Evolutionary conservation across 768 basidiomycete genomes (phyloP), one percentile per base, ranked within the genome.

Genomic region (Lenzites betulinus): DNA sequence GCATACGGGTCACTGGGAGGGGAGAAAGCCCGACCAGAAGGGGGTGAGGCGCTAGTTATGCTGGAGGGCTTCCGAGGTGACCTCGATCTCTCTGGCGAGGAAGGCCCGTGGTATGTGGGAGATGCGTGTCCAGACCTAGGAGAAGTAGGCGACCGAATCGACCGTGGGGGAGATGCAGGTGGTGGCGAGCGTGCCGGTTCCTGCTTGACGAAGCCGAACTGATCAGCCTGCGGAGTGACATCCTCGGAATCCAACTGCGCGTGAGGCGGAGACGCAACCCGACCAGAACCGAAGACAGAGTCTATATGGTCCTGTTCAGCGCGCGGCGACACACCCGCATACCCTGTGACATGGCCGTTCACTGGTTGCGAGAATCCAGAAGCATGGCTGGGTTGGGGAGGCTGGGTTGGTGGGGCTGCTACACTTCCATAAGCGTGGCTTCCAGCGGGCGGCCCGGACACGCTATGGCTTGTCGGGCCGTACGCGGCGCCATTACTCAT

Each of bases 51-150:
- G 25, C 54, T 57, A 0, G 41, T 25, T 3, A 36, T 26, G 13
- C 44, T 44, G n/a, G 59, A 51, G 9, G 51, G 35, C 22, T 51
- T 51, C 22, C 23, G 46, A 7, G 58, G 64, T 28, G 64, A 63
- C 33, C 33, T 42, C 5, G 59, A 53, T 35, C 54, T 42, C n/a
- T 62, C 58, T 3, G 59, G 58, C 2, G 59, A 58, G 7, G 53
- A 62, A 43, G 69, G 71, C 18, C 12, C 42, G 51, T 25, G 57
- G 39, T 35, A 63, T 63, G 26, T 56, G 50, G 61, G 51, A 38
- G 48, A 51, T 38, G 36, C 12, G 7, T 41, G 56, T 26, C 49
- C 67, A 2, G 63, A 62, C 23, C 62, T 60, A 23, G 51, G 46
- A 28, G 50, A 51, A n/a, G 51, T n/a, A 18, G 58, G 51, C 7